phyloP scores from a whole-genome alignment of 2,329 filamentous ascomycete species.

The Bipolaris victoriae region DNA sequence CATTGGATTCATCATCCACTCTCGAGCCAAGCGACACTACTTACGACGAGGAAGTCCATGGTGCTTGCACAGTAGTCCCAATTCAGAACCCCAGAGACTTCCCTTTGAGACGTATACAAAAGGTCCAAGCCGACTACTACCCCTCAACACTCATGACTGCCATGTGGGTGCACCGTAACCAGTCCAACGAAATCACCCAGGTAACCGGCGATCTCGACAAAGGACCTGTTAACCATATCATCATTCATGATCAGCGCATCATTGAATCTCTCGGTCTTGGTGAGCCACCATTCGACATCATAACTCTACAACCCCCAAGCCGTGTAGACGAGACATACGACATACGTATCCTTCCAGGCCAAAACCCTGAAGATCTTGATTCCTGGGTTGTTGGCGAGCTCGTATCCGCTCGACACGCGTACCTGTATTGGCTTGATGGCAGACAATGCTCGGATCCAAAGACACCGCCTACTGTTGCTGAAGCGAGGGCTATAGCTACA shows the following conservation, averaged over 20 bases:
- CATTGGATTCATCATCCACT: not conserved
- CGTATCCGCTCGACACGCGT: constrained; percentile 21
- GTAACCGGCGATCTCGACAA: constrained; percentile 22
- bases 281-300: constrained; percentile 3
- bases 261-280: constrained; percentile 20
- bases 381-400: constrained; percentile 23
- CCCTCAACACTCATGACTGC: constrained; percentile 13
- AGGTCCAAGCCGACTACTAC: constrained; percentile 21
- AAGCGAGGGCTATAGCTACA: constrained; percentile 16
- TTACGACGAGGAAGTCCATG: not conserved
- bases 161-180: constrained; percentile 15
- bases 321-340: constrained; percentile 19
- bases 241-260: constrained; percentile 18
- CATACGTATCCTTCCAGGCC: constrained; percentile 9
- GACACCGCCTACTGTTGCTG: constrained; percentile 8
- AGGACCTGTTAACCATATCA: constrained; percentile 22
- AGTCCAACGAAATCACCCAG: constrained; percentile 4
- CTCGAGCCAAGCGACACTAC: not conserved
- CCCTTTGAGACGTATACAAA: constrained; percentile 17
- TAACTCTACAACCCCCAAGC: not conserved
- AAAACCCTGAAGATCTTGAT: not conserved
- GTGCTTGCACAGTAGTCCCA: constrained; percentile 1
- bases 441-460: constrained; percentile 14
- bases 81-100: constrained; percentile 23
- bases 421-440: constrained; percentile 25